Base-by-base conservation (phyloP, 2,329 filamentous ascomycete species). In the Fusarium siculi region DNA sequence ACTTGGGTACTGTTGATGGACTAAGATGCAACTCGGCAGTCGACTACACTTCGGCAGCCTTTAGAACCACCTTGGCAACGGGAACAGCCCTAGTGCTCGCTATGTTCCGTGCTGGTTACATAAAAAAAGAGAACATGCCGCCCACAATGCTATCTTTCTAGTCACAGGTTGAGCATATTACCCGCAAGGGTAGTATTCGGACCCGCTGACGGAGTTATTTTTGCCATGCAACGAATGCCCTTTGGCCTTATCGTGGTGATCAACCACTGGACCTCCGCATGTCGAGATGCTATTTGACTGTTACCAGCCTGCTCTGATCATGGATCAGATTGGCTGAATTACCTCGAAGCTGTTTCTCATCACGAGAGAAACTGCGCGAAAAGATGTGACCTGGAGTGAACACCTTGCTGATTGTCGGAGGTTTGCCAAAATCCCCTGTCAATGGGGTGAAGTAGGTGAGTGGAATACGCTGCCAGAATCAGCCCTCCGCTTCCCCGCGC, bases 401-500 rank as follows among this genome's bases (percentile, higher is more conserved):
- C 47, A 50, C 30, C 47, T 50, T 50, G 47, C 47, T 50, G 47
- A 34, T 50, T 34, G 47, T 34, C 30, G 15, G 47, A 50, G 30
- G 30, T 32, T 34, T 50, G 47, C 47, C 47, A 50, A 50, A 50
- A 39, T 49, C 66, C 52, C 65, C 55, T 57, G 62, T 50, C 53
- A 46, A 19, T 49, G 49, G 37, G 32, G 55, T 65, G 63, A 68
- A 49, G 56, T 61, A 47, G 43, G 18, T 46, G 55, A 66, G 53
- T 50, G 56, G 64, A 72, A 60, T 54, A 60, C 55, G 67, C 67
- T 58, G 47, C 60, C 57, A 37, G 47, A 63, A 44, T 62, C 58
- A 43, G 52, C 62, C 53, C 62, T 66, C 63, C 65, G 65, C 44
- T 74, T 74, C 71, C 71, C 71, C 71, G 68, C 71, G 55, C 59